Percentiles rank a stretch among this genome's conserved stretches.
phyloP scores from a whole-genome alignment of 768 basidiomycete genomes.

The Candolleomyces efflorescens region DNA sequence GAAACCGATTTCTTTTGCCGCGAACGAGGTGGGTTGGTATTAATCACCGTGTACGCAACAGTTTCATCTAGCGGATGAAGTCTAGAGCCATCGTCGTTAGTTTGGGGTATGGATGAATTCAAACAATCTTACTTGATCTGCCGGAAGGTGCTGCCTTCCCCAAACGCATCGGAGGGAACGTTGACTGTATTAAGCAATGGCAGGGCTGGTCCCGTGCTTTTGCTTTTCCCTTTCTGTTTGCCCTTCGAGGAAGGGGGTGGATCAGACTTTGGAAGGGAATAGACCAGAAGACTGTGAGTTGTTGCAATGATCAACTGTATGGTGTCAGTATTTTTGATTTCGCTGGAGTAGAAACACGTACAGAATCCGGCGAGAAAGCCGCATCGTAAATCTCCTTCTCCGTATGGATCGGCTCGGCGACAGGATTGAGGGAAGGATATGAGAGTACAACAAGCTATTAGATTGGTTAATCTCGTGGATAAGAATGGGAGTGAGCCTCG shows the following conservation, averaged over 20 bases:
- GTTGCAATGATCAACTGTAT: constrained; percentile 63
- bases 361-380: constrained; percentile 66
- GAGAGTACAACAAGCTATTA: constrained; percentile 59
- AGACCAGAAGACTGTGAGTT: constrained; percentile 60
- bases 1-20: constrained; percentile 49
- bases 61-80: constrained; percentile 49
- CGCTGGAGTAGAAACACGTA: constrained; percentile 26
- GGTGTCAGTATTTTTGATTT: not conserved
- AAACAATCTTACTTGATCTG: constrained; percentile 43
- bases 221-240: constrained; percentile 36
- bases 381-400: constrained; percentile 86
- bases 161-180: constrained; percentile 47
- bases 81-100: constrained; percentile 27
- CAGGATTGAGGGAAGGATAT: constrained; percentile 53
- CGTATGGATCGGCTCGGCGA: constrained; percentile 46
- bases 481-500: constrained; percentile 15
- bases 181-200: constrained; percentile 48
- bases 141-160: constrained; percentile 57
- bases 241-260: constrained; percentile 28
- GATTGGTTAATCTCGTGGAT: constrained; percentile 1
- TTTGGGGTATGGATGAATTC: not conserved
- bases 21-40: constrained; percentile 58
- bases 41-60: constrained; percentile 67
- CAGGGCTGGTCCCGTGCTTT: constrained; percentile 20
- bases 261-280: constrained; percentile 42